A percentile compares a stretch with the other conserved stretches of the same genome.
Evolutionary conservation across 2,329 filamentous ascomycete genomes (phyloP).

Genomic region (Cordyceps cicadae): DNA sequence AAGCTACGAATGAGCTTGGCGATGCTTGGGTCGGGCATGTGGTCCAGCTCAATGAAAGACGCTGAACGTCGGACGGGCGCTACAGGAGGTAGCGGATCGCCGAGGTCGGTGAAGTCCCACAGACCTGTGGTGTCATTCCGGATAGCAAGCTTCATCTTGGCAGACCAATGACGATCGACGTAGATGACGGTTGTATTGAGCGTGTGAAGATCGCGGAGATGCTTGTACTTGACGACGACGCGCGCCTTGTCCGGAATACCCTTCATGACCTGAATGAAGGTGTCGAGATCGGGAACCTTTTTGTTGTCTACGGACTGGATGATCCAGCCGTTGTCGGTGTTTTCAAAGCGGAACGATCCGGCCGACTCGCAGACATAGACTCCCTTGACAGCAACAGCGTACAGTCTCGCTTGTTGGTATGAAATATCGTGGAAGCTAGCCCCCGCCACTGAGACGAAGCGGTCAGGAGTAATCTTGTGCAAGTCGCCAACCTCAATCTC

Average conservation of each 20-base stretch:
- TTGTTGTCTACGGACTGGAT: slow-evolving; percentile 89
- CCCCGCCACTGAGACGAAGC: slow-evolving; percentile 89
- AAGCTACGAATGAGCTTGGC: slow-evolving; percentile 91
- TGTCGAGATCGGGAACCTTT: slow-evolving; percentile 76
- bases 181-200: slow-evolving; percentile 87
- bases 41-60: slow-evolving; percentile 85
- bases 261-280: slow-evolving; percentile 88
- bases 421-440: slow-evolving; percentile 94
- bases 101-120: slow-evolving; percentile 89
- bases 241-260: slow-evolving; percentile 72
- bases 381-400: slow-evolving; percentile 84
- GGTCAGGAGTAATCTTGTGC: slow-evolving; percentile 89
- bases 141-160: slow-evolving; percentile 86
- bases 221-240: slow-evolving; percentile 91
- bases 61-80: slow-evolving; percentile 67
- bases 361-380: slow-evolving; percentile 91
- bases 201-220: slow-evolving; percentile 89
- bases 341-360: slow-evolving; percentile 91
- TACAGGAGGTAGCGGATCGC: slow-evolving; percentile 67
- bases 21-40: slow-evolving; percentile 80
- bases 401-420: slow-evolving; percentile 94
- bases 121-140: slow-evolving; percentile 84
- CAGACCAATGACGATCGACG: slow-evolving; percentile 91
- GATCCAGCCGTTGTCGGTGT: slow-evolving; percentile 84
- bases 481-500: slow-evolving; percentile 81